Conservation (phyloP, 2,329 filamentous ascomycete genomes). For the Zasmidium angulare region DNA sequence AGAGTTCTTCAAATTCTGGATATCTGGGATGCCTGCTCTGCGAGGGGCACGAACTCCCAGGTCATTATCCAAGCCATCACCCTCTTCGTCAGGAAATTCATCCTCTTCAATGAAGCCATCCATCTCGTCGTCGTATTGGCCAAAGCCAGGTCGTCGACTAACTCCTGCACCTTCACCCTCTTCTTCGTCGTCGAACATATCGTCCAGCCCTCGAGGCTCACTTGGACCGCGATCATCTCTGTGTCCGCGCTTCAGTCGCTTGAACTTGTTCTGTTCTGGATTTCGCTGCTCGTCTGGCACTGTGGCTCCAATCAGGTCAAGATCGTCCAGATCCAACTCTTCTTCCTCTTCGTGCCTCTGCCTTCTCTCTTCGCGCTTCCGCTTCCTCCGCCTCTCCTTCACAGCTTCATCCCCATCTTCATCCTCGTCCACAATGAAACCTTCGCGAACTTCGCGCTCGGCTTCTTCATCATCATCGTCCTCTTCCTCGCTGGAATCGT, state of each 20-base stretch:
- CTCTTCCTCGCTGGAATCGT: conserved; percentile 90
- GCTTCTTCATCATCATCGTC: conserved; percentile 85
- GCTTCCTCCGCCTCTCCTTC: conserved; percentile 63
- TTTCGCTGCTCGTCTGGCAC: conserved; percentile 68
- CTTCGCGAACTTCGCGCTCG: conserved; percentile 73
- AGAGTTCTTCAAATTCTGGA: conserved; percentile 64
- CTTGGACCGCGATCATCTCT: conserved; percentile 64
- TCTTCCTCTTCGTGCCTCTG: conserved; percentile 66
- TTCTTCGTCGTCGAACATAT: conserved; percentile 96
- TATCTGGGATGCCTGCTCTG: conserved; percentile 65
- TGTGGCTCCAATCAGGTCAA: conserved; percentile 88
- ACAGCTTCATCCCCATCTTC: conserved; percentile 75
- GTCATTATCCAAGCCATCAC: conserved; percentile 75
- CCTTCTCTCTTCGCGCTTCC: conserved; percentile 70
- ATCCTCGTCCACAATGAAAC: conserved; percentile 94
- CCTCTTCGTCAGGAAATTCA: conserved; percentile 82
- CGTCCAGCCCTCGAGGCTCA: conserved; percentile 72
- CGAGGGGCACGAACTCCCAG: conserved; percentile 82
- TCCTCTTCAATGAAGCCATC: conserved; percentile 96
- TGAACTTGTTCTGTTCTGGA: conserved; percentile 78
- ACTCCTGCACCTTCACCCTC: conserved; percentile 58
- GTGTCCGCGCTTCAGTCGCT: conserved; percentile 91
- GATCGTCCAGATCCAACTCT: conserved; percentile 85
- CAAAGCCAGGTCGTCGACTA: conserved; percentile 32
- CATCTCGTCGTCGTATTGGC: conserved; percentile 73